Base-by-base conservation (phyloP, 805 yeast species). In the Zygoascus tannicola region DNA sequence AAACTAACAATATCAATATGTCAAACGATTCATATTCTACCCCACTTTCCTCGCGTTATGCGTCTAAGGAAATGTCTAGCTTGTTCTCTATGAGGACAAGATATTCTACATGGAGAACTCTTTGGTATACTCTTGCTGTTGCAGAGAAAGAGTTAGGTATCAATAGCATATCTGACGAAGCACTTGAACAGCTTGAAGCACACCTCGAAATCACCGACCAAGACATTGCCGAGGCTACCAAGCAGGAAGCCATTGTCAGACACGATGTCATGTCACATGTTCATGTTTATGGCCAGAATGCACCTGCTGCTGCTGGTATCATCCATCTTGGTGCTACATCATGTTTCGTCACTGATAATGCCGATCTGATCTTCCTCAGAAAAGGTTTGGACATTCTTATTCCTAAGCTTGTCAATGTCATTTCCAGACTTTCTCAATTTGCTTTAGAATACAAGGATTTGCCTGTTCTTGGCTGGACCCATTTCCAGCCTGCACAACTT, bases 191-290 rank as follows among this genome's bases (percentile, higher is more conserved):
- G 71, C 82, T 92, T 86, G 68, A 75, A 51, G 62, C 70, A 19
- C 82, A 92, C 65, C 70, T 90, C 57, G 74, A 66, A 41, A 87
- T 92, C 68, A 80, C 96, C 5, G 97, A 90, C 63, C 94, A 85
- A 55, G 97, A 94, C 60, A 86, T 92, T 51, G 86, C 73, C 46
- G 83, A 72, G 46, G 97, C 98, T 36, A 70, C 88, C 46, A 78
- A 76, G 54, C 97, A 92, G 69, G 98, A 92, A 68, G 95, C 97
- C 43, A 87, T 83, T 64, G 97, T 92, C 46, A 84, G 98, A 71
- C 98, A 92, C 66, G 98, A 92, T 63, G 98, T 92, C 56, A 92
- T 92, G 98, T 95, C 97, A 45, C 98, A 92, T 57, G 98, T 92
- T 45, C 98, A 92, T 62, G 85, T 82, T 46, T 92, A 84, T 63